Conservation (phyloP, 441 rosid genomes). For the Lepidium campestre region DNA sequence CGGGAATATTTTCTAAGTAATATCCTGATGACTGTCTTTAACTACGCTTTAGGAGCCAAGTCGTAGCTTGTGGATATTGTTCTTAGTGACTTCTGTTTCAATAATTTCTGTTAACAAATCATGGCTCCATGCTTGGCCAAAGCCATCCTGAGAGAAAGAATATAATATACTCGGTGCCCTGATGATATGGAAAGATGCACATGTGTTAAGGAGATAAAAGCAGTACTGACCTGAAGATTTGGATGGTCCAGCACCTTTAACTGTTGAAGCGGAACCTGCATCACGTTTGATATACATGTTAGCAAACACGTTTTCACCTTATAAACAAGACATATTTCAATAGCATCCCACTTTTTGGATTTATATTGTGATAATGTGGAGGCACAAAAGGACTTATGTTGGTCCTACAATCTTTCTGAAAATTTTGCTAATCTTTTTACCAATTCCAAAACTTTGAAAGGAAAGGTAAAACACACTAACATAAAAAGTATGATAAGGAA, state of each 20-base stretch:
- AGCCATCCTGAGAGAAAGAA: constrained; percentile 67
- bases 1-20: not conserved
- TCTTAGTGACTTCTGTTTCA: constrained; percentile 46
- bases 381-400: not conserved
- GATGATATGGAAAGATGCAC: not conserved
- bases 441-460: not conserved
- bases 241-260: constrained; percentile 67
- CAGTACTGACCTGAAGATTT: constrained; percentile 49
- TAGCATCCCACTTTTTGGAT: not conserved
- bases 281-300: constrained; percentile 4
- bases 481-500: not conserved
- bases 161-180: not conserved
- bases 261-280: constrained; percentile 55
- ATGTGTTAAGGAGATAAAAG: not conserved
- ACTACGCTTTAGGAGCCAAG: not conserved
- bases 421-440: not conserved
- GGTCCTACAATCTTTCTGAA: not conserved
- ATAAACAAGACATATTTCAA: not conserved
- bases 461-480: not conserved
- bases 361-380: too few species aligned
- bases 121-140: constrained; percentile 62
- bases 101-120: constrained; percentile 48
- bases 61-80: constrained; percentile 51
- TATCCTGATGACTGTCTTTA: not conserved
- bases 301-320: not conserved